These are phyloP conservation scores for Citrullus colocynthis DNA, from an alignment of 306 rosid species.

Conservation along the genomic window DNA sequence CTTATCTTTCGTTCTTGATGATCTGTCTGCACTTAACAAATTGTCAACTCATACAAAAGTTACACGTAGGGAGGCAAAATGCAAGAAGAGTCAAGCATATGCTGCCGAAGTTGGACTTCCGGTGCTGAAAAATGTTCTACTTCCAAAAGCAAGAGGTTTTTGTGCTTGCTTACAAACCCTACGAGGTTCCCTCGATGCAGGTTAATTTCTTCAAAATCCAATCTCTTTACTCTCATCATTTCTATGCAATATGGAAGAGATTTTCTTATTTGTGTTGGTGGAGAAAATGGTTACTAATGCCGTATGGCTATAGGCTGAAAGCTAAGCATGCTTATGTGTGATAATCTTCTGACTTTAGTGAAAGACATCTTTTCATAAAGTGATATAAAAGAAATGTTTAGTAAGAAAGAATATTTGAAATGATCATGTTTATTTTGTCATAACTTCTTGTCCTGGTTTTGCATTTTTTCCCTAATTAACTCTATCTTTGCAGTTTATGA, in stretches of 20 bases:
- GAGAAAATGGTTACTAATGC: background rate
- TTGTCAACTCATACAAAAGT: background rate
- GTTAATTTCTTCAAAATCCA: constrained; percentile 16
- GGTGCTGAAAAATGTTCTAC: constrained; percentile 57
- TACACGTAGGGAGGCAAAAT: constrained; percentile 51
- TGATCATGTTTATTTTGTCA: background rate
- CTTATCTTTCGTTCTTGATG: background rate
- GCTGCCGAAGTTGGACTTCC: constrained; percentile 75
- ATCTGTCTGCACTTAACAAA: background rate
- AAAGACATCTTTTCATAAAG: background rate
- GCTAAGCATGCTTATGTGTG: background rate
- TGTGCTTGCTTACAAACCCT: constrained; percentile 69
- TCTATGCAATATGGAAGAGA: background rate
- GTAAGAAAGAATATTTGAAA: background rate
- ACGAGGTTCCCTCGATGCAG: constrained; percentile 71
- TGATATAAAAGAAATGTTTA: background rate
- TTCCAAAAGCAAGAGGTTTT: constrained; percentile 88
- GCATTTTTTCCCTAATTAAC: background rate
- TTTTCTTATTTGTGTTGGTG: background rate
- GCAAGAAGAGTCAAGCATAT: constrained; percentile 44
- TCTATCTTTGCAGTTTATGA: constrained; percentile 65
- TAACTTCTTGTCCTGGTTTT: constrained; percentile 3
- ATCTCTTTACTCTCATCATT: background rate
- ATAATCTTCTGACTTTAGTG: background rate
- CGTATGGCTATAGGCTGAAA: background rate